Base-by-base conservation (phyloP, 2,329 filamentous ascomycete genomes). In the Alternaria atra region DNA sequence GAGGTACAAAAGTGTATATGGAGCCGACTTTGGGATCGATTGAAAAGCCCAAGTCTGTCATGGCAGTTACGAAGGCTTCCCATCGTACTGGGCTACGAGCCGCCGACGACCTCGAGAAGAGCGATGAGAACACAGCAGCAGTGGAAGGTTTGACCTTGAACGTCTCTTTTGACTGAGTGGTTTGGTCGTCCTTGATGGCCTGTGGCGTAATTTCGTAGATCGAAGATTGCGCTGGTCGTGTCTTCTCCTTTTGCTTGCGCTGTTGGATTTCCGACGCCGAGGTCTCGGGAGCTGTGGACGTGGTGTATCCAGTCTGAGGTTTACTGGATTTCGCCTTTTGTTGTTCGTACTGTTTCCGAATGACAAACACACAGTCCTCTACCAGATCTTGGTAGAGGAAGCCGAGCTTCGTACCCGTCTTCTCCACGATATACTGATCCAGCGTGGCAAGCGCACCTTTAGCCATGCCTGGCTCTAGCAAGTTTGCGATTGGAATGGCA, bases 401-500 rank as follows among this genome's bases (percentile, higher is more conserved):
- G 3, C 47, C 55, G 6, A 58, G 55, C 5, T 58, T 58, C 2
- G 47, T 53, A 4, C 55, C 55, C 2, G 75, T 63, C 27, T 80
- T 80, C 0, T 80, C 70, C 1, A 72, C 35, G 3, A 85, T 57
- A 46, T 81, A 81, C 9, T 65, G 23, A 35, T 83, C 75, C 0
- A 85, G 71, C 20, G 39, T 10, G 27, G 27, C 67, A 5, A 84
- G 65, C 2, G 82, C 80, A 0, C 60, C 62, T 2, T 72, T 61
- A 0, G 80, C 72, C 73, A 81, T 75, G 0, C 76, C 79, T 0
- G 80, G 80, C 53, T 83, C 77, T 0, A 79, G 60, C 0, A 85
- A 74, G 7, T 82, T 81, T 44, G 80, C 74, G 4, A 83, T 80
- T 0, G 82, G 82, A 4, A 78, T 67, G 1, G 67, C 80, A 56